These are phyloP conservation scores for Phaffia tasmanica DNA, from an alignment of 768 basidiomycete genomes.

Conservation along the genomic window DNA sequence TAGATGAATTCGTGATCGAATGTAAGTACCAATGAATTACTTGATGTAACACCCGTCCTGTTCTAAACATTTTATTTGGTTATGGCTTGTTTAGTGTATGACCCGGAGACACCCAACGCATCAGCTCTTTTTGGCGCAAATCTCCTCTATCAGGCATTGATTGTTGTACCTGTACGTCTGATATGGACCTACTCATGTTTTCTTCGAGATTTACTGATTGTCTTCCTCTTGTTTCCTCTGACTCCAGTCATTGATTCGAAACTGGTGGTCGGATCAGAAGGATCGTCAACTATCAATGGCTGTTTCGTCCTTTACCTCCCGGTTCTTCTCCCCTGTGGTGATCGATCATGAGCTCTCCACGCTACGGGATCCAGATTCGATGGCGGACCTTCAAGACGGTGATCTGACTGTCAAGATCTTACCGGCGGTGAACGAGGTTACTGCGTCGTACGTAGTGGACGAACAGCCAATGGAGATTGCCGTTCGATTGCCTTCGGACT, in stretches of 20 bases:
- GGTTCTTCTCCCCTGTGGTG: conserved; percentile 71
- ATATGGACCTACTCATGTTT: background rate
- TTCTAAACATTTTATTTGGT: conserved; percentile 11
- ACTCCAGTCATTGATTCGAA: conserved; percentile 55
- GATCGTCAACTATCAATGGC: conserved; percentile 74
- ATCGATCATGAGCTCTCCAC: conserved; percentile 70
- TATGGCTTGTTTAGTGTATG: conserved; percentile 29
- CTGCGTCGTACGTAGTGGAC: conserved; percentile 73
- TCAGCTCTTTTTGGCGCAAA: conserved; percentile 67
- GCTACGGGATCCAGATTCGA: conserved; percentile 41
- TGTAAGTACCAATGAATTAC: conserved; percentile 42
- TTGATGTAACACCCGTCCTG: conserved; percentile 19
- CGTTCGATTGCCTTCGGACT: conserved; percentile 74
- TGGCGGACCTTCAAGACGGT: conserved; percentile 49
- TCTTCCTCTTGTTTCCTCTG: background rate
- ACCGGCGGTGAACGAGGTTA: conserved; percentile 62
- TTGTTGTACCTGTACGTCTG: conserved; percentile 50
- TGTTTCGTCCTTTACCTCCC: conserved; percentile 65
- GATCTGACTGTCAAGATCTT: conserved; percentile 70
- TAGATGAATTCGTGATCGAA: conserved; percentile 71
- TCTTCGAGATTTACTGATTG: background rate
- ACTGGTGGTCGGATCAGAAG: conserved; percentile 76
- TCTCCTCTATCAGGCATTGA: conserved; percentile 74
- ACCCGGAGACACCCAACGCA: conserved; percentile 30
- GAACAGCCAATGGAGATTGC: conserved; percentile 86